A percentile compares a stretch with the other conserved stretches of the same genome.
Evolutionary conservation across 225 moss, liverwort and hornwort species (phyloP).

Genomic region (Bryum argenteum): DNA sequence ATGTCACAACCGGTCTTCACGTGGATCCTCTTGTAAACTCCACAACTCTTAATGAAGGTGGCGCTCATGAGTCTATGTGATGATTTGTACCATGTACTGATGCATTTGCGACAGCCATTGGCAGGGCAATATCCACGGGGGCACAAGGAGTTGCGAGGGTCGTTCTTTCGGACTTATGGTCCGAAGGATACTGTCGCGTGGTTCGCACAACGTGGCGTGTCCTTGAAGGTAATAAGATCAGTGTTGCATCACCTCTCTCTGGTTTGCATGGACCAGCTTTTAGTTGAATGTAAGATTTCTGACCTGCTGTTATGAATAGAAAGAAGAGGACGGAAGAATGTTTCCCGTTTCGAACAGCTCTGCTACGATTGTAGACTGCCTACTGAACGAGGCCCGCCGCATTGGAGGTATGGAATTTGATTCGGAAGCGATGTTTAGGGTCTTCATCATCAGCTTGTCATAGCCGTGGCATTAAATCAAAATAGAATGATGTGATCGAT

Average conservation of each 20-base stretch:
- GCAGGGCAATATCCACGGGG: slow-evolving; percentile 95
- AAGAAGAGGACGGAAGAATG: slow-evolving; percentile 90
- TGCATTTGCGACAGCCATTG: slow-evolving; percentile 66
- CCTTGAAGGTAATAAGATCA: slow-evolving; percentile 60
- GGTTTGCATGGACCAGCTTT: slow-evolving; percentile 15
- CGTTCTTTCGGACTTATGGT: slow-evolving; percentile 79
- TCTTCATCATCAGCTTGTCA: not conserved
- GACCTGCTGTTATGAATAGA: slow-evolving; percentile 45
- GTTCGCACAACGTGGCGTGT: slow-evolving; percentile 75
- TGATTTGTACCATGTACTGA: slow-evolving; percentile 16
- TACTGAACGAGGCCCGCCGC: slow-evolving; percentile 72
- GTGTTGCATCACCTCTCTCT: slow-evolving; percentile 11
- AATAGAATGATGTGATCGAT: not conserved
- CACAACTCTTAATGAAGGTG: slow-evolving; percentile 7
- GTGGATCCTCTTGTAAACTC: slow-evolving; percentile 69
- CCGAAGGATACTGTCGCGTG: slow-evolving; percentile 83
- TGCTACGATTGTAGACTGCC: slow-evolving; percentile 79
- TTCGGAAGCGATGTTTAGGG: not conserved
- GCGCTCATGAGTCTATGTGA: not conserved
- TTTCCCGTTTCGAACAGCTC: slow-evolving; percentile 86
- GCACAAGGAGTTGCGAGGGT: slow-evolving; percentile 87
- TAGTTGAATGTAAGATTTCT: not conserved
- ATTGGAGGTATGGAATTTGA: slow-evolving; percentile 59
- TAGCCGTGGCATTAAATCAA: not conserved
- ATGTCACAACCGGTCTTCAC: slow-evolving; percentile 89